Conservation (phyloP, 2,329 filamentous ascomycete species). For the Pleomassaria siparia region DNA sequence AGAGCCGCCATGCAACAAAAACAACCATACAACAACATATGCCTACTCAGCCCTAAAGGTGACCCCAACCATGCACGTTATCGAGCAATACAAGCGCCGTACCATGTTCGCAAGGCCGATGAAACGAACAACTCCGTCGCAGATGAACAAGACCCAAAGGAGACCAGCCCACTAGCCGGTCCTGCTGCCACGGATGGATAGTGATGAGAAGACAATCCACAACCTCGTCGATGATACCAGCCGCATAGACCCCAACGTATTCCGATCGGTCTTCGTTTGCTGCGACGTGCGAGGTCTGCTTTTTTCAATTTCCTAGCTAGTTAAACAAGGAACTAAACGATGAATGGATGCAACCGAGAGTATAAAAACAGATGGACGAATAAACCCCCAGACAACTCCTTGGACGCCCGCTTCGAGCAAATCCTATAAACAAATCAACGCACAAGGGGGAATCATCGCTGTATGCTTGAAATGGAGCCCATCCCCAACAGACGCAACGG, state of each 20-base stretch:
- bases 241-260: constrained; percentile 8
- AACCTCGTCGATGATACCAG: background rate
- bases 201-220: constrained; percentile 13
- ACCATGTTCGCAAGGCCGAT: constrained; percentile 29
- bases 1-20: constrained; percentile 27
- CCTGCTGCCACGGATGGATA: constrained; percentile 14
- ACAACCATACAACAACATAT: constrained; percentile 14
- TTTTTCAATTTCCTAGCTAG: constrained; percentile 14
- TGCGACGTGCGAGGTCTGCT: constrained; percentile 13
- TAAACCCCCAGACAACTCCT: constrained; percentile 16
- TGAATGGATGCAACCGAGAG: constrained; percentile 15
- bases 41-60: constrained; percentile 22
- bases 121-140: constrained; percentile 24
- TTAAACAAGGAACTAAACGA: constrained; percentile 11
- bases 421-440: constrained; percentile 37
- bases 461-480: constrained; percentile 46
- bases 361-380: constrained; percentile 8
- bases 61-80: constrained; percentile 28
- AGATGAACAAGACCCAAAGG: constrained; percentile 19
- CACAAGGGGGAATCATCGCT: constrained; percentile 49
- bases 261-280: constrained; percentile 9
- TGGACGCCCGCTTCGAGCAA: constrained; percentile 34
- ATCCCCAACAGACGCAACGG: constrained; percentile 35
- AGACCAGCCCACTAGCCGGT: constrained; percentile 14
- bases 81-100: constrained; percentile 31